These are phyloP conservation scores for Mortierella sp. DNA, from an alignment of 371 early-diverging fungal genomes.

Conservation along the genomic window DNA sequence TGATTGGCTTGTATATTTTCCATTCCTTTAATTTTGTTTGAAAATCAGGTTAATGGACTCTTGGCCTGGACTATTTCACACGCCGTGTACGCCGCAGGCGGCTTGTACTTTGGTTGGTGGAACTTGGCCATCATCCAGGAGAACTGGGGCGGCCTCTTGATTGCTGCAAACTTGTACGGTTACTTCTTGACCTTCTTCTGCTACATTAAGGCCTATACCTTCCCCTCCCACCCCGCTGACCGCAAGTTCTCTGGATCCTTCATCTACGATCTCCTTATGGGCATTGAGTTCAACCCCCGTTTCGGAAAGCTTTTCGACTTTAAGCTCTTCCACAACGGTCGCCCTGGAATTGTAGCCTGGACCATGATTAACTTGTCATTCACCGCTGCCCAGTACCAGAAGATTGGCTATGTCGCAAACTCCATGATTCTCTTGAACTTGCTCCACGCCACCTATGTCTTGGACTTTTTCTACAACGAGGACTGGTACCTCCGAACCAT, in stretches of 20 bases:
- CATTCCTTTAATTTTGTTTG: not conserved
- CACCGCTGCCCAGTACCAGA: slow-evolving; percentile 77
- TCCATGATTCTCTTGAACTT: slow-evolving; percentile 81
- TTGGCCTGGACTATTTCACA: slow-evolving; percentile 82
- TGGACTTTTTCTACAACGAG: slow-evolving; percentile 87
- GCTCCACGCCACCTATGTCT: slow-evolving; percentile 78
- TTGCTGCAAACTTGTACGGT: slow-evolving; percentile 83
- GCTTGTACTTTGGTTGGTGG: slow-evolving; percentile 70
- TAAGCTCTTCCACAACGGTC: slow-evolving; percentile 88
- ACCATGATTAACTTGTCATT: slow-evolving; percentile 81
- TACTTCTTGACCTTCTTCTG: slow-evolving; percentile 80
- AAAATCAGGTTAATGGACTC: slow-evolving; percentile 77
- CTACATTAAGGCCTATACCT: slow-evolving; percentile 78
- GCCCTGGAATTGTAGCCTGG: slow-evolving; percentile 88
- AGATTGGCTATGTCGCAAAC: slow-evolving; percentile 81
- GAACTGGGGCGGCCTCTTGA: slow-evolving; percentile 80
- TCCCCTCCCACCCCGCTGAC: slow-evolving; percentile 84
- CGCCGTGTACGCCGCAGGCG: slow-evolving; percentile 70
- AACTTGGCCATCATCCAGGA: slow-evolving; percentile 75
- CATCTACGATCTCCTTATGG: slow-evolving; percentile 80
- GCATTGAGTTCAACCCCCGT: slow-evolving; percentile 87
- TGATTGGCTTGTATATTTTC: not conserved
- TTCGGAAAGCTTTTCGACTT: slow-evolving; percentile 80
- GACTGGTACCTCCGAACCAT: slow-evolving; percentile 90
- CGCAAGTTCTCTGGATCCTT: slow-evolving; percentile 79